Conservation (phyloP, 495 filamentous ascomycete species). For the Aspergillus funiculosus region DNA sequence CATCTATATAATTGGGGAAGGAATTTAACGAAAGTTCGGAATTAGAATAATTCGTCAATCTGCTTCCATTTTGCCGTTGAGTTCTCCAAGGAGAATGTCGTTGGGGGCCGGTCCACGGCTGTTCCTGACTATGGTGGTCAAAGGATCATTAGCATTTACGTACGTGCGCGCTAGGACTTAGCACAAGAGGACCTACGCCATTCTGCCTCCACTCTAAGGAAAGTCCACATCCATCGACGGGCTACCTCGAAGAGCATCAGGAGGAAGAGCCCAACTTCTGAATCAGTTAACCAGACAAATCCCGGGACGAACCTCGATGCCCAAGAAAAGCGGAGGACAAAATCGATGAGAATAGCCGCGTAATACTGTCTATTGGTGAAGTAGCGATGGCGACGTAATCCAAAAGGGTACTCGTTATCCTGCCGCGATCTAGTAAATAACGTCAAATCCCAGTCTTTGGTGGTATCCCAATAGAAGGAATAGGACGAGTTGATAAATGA, state of each 20-base stretch:
- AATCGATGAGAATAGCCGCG: conserved; percentile 68
- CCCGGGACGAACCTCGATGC: conserved; percentile 73
- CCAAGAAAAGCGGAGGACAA: conserved; percentile 85
- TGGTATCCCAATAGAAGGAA: conserved; percentile 96
- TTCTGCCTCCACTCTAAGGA: conserved; percentile 90
- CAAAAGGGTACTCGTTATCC: conserved; percentile 63
- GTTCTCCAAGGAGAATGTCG: conserved; percentile 51
- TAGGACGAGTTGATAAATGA: conserved; percentile 79
- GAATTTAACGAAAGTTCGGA: not conserved
- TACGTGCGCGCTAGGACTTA: conserved; percentile 4
- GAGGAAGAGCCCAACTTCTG: conserved; percentile 81
- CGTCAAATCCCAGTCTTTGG: conserved; percentile 92
- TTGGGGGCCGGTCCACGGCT: conserved; percentile 49
- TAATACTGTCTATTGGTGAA: conserved; percentile 76
- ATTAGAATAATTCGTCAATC: conserved; percentile 29
- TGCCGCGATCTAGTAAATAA: conserved; percentile 56
- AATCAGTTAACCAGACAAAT: conserved; percentile 73
- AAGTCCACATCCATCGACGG: conserved; percentile 93
- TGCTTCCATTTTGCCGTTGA: conserved; percentile 45
- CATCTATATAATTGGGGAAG: conserved; percentile 14
- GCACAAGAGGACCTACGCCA: conserved; percentile 52
- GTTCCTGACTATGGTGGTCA: conserved; percentile 51
- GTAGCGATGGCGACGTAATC: conserved; percentile 65
- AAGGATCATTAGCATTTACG: conserved; percentile 21
- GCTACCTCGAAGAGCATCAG: conserved; percentile 81